Percentiles rank a stretch among this genome's conserved stretches.
phyloP scores from a whole-genome alignment of 2,329 filamentous ascomycete species.

The Xylariales sp. region DNA sequence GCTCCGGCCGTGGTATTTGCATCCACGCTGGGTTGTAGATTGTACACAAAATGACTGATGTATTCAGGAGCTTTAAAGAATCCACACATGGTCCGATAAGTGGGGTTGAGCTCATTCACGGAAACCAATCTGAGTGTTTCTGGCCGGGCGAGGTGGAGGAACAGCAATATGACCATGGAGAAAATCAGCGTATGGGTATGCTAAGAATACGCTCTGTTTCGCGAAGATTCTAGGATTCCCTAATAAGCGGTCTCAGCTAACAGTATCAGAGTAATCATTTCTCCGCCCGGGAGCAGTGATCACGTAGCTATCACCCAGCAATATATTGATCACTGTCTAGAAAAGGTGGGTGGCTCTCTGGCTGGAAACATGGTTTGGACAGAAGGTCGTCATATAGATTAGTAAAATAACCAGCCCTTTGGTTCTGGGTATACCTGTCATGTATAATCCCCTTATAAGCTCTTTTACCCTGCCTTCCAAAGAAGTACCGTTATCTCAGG shows the following conservation, averaged over 20 bases:
- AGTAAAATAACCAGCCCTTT: neutral
- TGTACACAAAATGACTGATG: neutral
- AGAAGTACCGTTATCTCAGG: neutral
- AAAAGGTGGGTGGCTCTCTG: neutral
- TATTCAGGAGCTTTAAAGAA: neutral
- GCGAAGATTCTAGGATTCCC: too few species aligned
- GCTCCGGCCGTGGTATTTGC: neutral
- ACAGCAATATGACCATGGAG: neutral
- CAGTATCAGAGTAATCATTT: too few species aligned
- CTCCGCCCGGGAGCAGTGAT: too few species aligned
- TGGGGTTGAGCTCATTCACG: neutral
- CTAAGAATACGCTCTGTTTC: too few species aligned
- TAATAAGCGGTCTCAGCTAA: too few species aligned
- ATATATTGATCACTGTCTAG: neutral
- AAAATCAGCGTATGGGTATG: too few species aligned
- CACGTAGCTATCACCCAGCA: too few species aligned
- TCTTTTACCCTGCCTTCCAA: neutral
- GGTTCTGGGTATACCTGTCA: neutral
- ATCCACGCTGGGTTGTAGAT: neutral
- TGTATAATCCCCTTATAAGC: neutral
- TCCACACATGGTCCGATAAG: constrained; percentile 17
- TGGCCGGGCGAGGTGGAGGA: neutral
- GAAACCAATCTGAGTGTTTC: neutral
- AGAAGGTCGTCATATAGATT: neutral
- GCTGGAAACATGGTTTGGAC: too few species aligned